Evolutionary conservation across 2,329 filamentous ascomycete genomes (phyloP).

Genomic region (Penicillium decumbens): DNA sequence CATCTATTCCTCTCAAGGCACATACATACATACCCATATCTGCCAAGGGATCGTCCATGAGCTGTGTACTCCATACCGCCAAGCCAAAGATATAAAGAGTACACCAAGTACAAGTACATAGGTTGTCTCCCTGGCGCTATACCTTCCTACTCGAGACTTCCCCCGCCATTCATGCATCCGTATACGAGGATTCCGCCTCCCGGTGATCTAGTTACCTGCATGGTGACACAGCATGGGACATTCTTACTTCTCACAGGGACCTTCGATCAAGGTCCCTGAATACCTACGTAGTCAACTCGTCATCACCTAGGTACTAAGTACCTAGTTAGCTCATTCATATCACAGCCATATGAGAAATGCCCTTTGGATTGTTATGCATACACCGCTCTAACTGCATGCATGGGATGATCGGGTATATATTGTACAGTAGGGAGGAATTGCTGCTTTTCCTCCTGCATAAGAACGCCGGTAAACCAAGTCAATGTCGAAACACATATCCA

Average conservation of each 20-base stretch:
- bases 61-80: slow-evolving; percentile 10
- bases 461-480: slow-evolving; percentile 21
- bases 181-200: not conserved
- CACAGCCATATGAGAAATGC: slow-evolving; percentile 5
- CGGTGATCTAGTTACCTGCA: not conserved
- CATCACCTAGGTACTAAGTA: not conserved
- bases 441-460: slow-evolving; percentile 11
- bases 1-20: not conserved
- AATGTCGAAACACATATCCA: slow-evolving; percentile 9
- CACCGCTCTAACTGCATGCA: slow-evolving; percentile 25
- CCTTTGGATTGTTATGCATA: slow-evolving; percentile 12
- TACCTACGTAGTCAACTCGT: not conserved
- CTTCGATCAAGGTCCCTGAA: not conserved
- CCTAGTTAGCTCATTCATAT: not conserved
- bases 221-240: not conserved
- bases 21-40: slow-evolving; percentile 1
- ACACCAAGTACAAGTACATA: not conserved
- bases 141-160: not conserved
- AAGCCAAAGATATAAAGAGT: slow-evolving; percentile 4
- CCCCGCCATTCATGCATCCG: not conserved
- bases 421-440: slow-evolving; percentile 15
- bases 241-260: not conserved
- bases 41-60: slow-evolving; percentile 6
- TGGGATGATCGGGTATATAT: slow-evolving; percentile 24
- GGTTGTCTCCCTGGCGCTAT: not conserved